These are phyloP conservation scores for Physcia stellaris DNA, from an alignment of 495 filamentous ascomycete species.

Conservation along the genomic window DNA sequence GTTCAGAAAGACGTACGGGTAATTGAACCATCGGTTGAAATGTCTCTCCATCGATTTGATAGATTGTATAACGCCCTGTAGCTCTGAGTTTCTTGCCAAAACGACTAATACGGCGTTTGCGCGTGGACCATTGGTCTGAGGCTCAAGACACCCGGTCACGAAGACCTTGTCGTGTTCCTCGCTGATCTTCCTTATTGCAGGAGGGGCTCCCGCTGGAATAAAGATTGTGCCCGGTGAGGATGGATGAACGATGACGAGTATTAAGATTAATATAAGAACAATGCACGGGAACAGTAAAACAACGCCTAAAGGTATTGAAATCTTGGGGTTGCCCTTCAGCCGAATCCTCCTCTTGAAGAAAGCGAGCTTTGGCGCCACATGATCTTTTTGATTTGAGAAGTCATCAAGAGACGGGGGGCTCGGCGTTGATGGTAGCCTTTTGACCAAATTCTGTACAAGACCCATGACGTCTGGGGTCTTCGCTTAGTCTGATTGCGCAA, in stretches of 20 bases:
- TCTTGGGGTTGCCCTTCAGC: conserved; percentile 83
- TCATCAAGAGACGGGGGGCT: conserved; percentile 47
- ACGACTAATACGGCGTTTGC: conserved; percentile 96
- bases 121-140: conserved; percentile 51
- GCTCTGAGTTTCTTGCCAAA: conserved; percentile 87
- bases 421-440: conserved; percentile 49
- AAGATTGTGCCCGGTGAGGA: conserved; percentile 68
- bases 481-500: not conserved
- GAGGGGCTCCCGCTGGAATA: conserved; percentile 81
- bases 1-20: conserved; percentile 98
- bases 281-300: conserved; percentile 87
- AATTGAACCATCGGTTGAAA: conserved; percentile 98
- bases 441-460: conserved; percentile 46
- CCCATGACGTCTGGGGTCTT: conserved; percentile 31
- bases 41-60: conserved; percentile 97
- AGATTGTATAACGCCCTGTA: conserved; percentile 91
- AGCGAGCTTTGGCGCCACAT: conserved; percentile 46
- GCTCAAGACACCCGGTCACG: conserved; percentile 70
- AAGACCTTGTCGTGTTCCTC: conserved; percentile 97
- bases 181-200: conserved; percentile 90
- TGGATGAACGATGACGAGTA: conserved; percentile 84
- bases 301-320: conserved; percentile 87
- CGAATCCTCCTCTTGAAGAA: conserved; percentile 83
- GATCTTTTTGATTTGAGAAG: conserved; percentile 39
- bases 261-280: conserved; percentile 78